Conservation (phyloP, 768 basidiomycete species). For the Gloeopeniophorella convolvens region DNA sequence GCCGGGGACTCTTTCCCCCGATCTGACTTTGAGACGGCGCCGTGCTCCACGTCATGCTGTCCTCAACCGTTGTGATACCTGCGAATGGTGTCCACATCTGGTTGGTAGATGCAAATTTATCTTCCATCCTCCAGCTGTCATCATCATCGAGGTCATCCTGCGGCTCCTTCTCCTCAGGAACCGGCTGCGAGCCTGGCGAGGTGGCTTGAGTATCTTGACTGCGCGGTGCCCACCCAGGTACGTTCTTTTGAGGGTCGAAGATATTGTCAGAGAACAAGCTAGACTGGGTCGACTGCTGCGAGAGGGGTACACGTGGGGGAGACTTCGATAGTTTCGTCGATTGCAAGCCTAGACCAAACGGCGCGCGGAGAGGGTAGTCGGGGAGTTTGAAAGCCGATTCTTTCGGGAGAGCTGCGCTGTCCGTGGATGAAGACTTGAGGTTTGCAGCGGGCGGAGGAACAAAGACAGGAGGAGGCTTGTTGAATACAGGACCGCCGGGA, state of each 20-base stretch:
- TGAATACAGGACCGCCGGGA: slow-evolving; percentile 49
- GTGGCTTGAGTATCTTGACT: slow-evolving; percentile 57
- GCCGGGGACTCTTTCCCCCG: slow-evolving; percentile 14
- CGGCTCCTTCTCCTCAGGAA: slow-evolving; percentile 21
- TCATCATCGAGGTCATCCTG: slow-evolving; percentile 46
- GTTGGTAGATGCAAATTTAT: slow-evolving; percentile 47
- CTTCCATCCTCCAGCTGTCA: slow-evolving; percentile 73
- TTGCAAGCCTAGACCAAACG: slow-evolving; percentile 41
- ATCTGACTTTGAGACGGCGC: slow-evolving; percentile 53
- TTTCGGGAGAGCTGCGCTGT: slow-evolving; percentile 22
- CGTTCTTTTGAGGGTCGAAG: slow-evolving; percentile 42
- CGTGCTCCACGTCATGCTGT: slow-evolving; percentile 74
- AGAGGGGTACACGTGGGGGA: slow-evolving; percentile 27
- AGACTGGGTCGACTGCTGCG: slow-evolving; percentile 50
- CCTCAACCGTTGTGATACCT: slow-evolving; percentile 39
- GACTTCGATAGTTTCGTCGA: slow-evolving; percentile 17
- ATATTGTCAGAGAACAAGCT: slow-evolving; percentile 44
- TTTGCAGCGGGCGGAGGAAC: slow-evolving; percentile 40
- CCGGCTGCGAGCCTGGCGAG: slow-evolving; percentile 21
- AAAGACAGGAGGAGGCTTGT: slow-evolving; percentile 40
- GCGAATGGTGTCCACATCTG: slow-evolving; percentile 57
- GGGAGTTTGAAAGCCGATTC: slow-evolving; percentile 33
- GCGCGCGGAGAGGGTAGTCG: slow-evolving; percentile 35
- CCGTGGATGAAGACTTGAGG: slow-evolving; percentile 15
- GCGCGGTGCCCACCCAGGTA: slow-evolving; percentile 48